Percentiles rank a stretch among this genome's conserved stretches.
phyloP scores from a whole-genome alignment of 805 yeast species.

The Wickerhamiella siamensis region DNA sequence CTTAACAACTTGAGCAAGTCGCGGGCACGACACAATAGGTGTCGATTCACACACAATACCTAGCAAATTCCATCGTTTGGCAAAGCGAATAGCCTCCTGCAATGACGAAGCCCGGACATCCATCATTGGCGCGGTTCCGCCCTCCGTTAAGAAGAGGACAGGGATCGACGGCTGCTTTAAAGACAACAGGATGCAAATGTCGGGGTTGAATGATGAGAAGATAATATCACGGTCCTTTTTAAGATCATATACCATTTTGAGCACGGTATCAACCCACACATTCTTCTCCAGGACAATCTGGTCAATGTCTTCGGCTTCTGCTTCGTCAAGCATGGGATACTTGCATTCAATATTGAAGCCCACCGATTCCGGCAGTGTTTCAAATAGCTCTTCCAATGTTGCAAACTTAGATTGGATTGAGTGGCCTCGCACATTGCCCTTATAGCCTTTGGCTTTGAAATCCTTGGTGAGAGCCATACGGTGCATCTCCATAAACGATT shows the following conservation, averaged over 20 bases:
- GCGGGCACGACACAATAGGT: conserved; percentile 77
- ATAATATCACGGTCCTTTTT: conserved; percentile 71
- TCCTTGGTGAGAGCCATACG: conserved; percentile 82
- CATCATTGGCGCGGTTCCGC: conserved; percentile 76
- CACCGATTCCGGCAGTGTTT: conserved; percentile 63
- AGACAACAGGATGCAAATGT: conserved; percentile 69
- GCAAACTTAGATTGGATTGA: conserved; percentile 87
- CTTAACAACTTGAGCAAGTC: conserved; percentile 82
- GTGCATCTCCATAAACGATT: conserved; percentile 27
- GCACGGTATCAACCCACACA: conserved; percentile 75
- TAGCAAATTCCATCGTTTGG: conserved; percentile 76
- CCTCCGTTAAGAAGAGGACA: conserved; percentile 74
- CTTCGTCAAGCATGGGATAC: conserved; percentile 91
- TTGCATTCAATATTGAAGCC: conserved; percentile 93
- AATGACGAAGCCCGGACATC: conserved; percentile 77
- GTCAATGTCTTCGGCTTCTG: conserved; percentile 78
- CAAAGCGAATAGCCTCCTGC: conserved; percentile 83
- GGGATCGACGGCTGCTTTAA: conserved; percentile 91
- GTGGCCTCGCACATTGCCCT: conserved; percentile 83
- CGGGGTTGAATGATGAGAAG: conserved; percentile 91
- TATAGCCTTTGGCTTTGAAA: conserved; percentile 70
- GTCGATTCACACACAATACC: conserved; percentile 86
- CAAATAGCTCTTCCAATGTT: conserved; percentile 70
- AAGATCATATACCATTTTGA: conserved; percentile 64
- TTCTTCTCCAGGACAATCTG: conserved; percentile 71